These are phyloP conservation scores for Aspergillus intermedius DNA, from an alignment of 2,329 filamentous ascomycete species.

Conservation along the genomic window DNA sequence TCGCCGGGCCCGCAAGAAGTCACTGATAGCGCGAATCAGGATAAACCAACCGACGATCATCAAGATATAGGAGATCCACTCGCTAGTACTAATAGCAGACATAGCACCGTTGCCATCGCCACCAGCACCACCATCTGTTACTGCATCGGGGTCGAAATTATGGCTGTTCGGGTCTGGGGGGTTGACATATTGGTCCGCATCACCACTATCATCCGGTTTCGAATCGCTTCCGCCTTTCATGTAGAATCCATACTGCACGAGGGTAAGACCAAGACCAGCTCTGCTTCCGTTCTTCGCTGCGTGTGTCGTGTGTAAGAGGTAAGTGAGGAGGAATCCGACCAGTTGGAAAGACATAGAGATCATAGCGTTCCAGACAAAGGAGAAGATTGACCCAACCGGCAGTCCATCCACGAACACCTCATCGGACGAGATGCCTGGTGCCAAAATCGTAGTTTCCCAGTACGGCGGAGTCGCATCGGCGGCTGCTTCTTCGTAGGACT, in stretches of 20 bases:
- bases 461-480: slow-evolving; percentile 94
- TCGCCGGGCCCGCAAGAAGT: slow-evolving; percentile 78
- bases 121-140: slow-evolving; percentile 42
- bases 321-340: slow-evolving; percentile 94
- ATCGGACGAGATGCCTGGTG: slow-evolving; percentile 82
- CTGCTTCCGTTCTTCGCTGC: slow-evolving; percentile 96
- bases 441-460: slow-evolving; percentile 97
- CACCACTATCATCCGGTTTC: slow-evolving; percentile 31
- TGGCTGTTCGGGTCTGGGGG: slow-evolving; percentile 86
- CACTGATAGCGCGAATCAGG: slow-evolving; percentile 83
- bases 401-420: slow-evolving; percentile 97
- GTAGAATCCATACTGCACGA: slow-evolving; percentile 95
- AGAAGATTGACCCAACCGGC: slow-evolving; percentile 80
- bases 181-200: slow-evolving; percentile 44
- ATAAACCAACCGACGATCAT: slow-evolving; percentile 99
- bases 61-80: slow-evolving; percentile 85
- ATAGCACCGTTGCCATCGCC: slow-evolving; percentile 37
- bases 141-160: slow-evolving; percentile 70
- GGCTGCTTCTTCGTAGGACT: slow-evolving; percentile 98
- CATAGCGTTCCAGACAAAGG: slow-evolving; percentile 72
- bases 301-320: slow-evolving; percentile 94
- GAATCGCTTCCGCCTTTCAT: slow-evolving; percentile 63
- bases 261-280: slow-evolving; percentile 85
- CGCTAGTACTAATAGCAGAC: slow-evolving; percentile 61
- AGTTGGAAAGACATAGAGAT: slow-evolving; percentile 97